Evolutionary conservation across 306 rosid genomes (phyloP), one percentile per base, ranked within the genome.

Genomic region (Fragaria vesca): DNA sequence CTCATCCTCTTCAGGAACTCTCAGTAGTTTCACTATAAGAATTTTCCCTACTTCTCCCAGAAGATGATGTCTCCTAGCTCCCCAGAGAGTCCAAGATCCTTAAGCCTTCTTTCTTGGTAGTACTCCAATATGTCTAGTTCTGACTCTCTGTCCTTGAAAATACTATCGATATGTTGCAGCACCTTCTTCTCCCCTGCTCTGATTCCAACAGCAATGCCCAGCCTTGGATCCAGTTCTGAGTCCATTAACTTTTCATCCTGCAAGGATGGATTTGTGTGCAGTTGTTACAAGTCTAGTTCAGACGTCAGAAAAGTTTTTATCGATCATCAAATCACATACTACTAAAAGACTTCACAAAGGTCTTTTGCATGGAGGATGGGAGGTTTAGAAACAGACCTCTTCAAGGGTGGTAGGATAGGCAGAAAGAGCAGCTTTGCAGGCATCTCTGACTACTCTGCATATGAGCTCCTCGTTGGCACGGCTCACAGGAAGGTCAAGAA

Each of bases 81-180:
- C 42, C 97, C 97, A 10, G 89, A 89, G n/a, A 95, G 97, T 47
- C 98, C 98, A 79, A 95, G 97, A 38, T 95, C 97, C 91, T 92
- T 89, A 81, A 95, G 97, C 88, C 97, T 87, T 79, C 98, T 87
- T 82, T 95, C 97, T 73, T 90, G 98, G 79, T 95, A 92, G 72
- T 91, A 95, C 82, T 91, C 93, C 79, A 92, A 84, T 75, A 72
- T 62, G 80, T 83, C 78, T 81, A 95, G 75, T 73, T 88, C 98
- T 46, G 38, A 50, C 74, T 95, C 97, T 83, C 94, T 90, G 77
- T 77, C 88, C 82, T 82, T 70, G 85, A 95, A 95, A 63, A 85
- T 86, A 71, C 68, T 88, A 67, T 87, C 93, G 72, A 95, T 88
- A 81, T 91, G 91, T 78, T 83, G 95, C 86, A 95, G 83, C 79